These are phyloP conservation scores for Colletotrichum noveboracense DNA, from an alignment of 2,329 filamentous ascomycete genomes.

Conservation along the genomic window DNA sequence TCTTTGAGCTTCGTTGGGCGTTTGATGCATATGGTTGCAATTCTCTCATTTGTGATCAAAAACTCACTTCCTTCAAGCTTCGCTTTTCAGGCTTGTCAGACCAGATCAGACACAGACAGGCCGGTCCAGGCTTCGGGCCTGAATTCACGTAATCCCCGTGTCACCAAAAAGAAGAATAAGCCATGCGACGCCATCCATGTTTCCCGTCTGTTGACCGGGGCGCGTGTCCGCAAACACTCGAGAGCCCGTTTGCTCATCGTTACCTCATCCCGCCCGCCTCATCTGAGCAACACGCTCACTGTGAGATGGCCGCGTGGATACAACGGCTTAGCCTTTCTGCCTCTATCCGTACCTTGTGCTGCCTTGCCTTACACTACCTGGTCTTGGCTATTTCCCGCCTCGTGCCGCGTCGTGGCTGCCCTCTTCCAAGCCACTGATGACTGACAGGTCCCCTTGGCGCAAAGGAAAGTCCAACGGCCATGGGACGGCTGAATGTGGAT, in stretches of 20 bases:
- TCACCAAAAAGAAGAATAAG: background rate
- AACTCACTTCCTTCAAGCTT: background rate
- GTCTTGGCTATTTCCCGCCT: background rate
- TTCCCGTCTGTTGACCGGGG: background rate
- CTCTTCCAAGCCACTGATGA: background rate
- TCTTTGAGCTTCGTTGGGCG: background rate
- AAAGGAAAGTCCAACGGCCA: background rate
- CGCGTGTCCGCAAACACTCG: background rate
- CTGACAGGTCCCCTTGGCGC: background rate
- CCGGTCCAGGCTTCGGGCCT: background rate
- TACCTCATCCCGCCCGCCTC: background rate
- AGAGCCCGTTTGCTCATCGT: background rate
- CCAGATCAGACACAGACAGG: background rate
- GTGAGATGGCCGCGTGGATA: background rate
- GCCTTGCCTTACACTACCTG: background rate
- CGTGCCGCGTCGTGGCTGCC: background rate
- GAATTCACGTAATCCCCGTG: background rate
- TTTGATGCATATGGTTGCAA: background rate
- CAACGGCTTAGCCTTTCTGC: background rate
- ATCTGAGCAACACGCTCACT: background rate
- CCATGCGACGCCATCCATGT: background rate
- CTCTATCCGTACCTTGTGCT: background rate
- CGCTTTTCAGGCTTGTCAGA: background rate
- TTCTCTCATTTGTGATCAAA: slow-evolving; percentile 13
- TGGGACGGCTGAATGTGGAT: background rate